A percentile compares a stretch with the other conserved stretches of the same genome.
Conservation (phyloP, 306 rosid genomes). For the Cotoneaster glaucophyllus region DNA sequence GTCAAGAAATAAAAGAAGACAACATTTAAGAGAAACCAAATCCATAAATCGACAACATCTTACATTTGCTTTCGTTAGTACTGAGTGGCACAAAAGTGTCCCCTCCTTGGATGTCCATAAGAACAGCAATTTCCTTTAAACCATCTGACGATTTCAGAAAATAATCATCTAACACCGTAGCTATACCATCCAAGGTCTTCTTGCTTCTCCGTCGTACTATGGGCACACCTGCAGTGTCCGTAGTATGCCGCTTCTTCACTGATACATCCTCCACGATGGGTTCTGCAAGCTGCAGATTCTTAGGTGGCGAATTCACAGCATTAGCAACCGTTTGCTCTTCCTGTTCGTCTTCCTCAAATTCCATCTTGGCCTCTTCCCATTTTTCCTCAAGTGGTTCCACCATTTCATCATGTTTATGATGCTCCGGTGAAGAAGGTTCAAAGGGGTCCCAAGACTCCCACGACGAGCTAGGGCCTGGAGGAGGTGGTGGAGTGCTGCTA, state of each 20-base stretch:
- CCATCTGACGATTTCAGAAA: conserved; percentile 79
- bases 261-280: conserved; percentile 33
- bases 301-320: conserved; percentile 26
- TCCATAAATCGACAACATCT: conserved; percentile 11
- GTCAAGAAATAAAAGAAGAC: neutral
- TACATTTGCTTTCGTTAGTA: conserved; percentile 46
- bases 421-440: conserved; percentile 14
- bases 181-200: conserved; percentile 60
- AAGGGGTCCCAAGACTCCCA: conserved; percentile 17
- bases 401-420: conserved; percentile 22
- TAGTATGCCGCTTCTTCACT: conserved; percentile 26
- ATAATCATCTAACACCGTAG: conserved; percentile 68
- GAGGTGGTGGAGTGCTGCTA: conserved; percentile 16
- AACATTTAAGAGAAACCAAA: neutral
- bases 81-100: conserved; percentile 40
- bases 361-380: conserved; percentile 74
- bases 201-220: conserved; percentile 36
- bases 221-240: conserved; percentile 30
- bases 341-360: conserved; percentile 63
- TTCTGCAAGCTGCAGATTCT: conserved; percentile 33
- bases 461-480: conserved; percentile 20
- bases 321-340: conserved; percentile 43
- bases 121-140: conserved; percentile 70
- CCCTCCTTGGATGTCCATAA: conserved; percentile 57
- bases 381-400: conserved; percentile 40